phyloP scores from a whole-genome alignment of 2,329 filamentous ascomycete genomes.

The Biscogniauxia marginata region DNA sequence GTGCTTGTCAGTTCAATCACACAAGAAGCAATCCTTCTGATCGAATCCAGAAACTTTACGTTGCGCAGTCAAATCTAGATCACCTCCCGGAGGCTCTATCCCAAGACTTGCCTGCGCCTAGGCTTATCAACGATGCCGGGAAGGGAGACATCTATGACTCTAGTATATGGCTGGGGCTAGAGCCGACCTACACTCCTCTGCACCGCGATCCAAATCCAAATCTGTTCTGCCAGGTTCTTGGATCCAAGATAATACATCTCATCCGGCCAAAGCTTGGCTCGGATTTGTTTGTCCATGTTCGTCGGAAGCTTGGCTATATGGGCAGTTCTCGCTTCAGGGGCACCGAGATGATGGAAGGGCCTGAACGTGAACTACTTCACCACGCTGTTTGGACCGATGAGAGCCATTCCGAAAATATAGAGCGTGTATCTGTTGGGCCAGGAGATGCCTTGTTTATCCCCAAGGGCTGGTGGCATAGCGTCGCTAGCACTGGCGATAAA shows the following conservation, averaged over 20 bases:
- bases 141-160: conserved; percentile 84
- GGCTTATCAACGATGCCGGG: conserved; percentile 60
- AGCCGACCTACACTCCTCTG: conserved; percentile 85
- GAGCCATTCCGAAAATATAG: conserved; percentile 31
- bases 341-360: conserved; percentile 87
- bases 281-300: conserved; percentile 58
- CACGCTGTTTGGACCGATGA: conserved; percentile 64
- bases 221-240: conserved; percentile 78
- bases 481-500: conserved; percentile 58
- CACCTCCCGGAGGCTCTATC: conserved; percentile 64
- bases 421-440: conserved; percentile 56
- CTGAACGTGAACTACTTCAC: conserved; percentile 66
- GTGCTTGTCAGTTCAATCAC: conserved; percentile 50
- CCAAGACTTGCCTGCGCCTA: conserved; percentile 66
- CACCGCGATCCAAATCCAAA: conserved; percentile 96
- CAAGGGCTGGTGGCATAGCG: conserved; percentile 83
- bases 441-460: conserved; percentile 79
- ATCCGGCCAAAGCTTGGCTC: conserved; percentile 64
- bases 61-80: conserved; percentile 75
- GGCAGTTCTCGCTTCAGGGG: conserved; percentile 61
- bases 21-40: conserved; percentile 7
- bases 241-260: conserved; percentile 71
- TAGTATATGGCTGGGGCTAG: conserved; percentile 83
- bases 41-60: conserved; percentile 60
- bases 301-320: conserved; percentile 37